Conservation (phyloP, 352 stramenopile species). For the Globisporangium carolinianum region DNA sequence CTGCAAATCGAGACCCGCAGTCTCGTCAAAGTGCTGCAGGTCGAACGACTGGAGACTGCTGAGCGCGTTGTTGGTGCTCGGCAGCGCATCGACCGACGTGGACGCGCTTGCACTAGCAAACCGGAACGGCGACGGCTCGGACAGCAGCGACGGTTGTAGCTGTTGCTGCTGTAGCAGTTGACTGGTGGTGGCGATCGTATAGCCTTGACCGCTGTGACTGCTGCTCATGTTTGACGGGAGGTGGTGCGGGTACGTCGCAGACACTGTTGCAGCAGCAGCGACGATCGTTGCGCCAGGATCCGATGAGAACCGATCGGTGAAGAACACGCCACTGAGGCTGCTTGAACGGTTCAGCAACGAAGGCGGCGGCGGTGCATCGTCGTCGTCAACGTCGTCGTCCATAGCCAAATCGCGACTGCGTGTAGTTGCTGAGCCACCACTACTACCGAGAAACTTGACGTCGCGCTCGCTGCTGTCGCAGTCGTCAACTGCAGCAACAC, state of each 20-base stretch:
- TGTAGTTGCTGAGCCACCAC: too few relatives aligned
- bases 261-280: neutral
- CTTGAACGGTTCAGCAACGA: slow-evolving; percentile 1
- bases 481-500: too few relatives aligned
- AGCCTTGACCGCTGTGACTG: too few relatives aligned
- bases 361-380: neutral
- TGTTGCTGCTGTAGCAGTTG: too few relatives aligned
- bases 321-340: slow-evolving; percentile 1
- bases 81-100: neutral
- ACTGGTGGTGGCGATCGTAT: too few relatives aligned
- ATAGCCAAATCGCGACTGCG: too few relatives aligned
- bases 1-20: slow-evolving; percentile 13
- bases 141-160: too few relatives aligned
- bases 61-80: slow-evolving; percentile 3
- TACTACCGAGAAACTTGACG: too few relatives aligned
- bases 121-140: slow-evolving; percentile 5
- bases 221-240: neutral
- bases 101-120: neutral
- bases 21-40: slow-evolving; percentile 17
- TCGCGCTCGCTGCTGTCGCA: too few relatives aligned
- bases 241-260: neutral
- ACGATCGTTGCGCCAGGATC: slow-evolving; percentile 1
- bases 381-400: neutral
- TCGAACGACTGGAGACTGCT: slow-evolving; percentile 11
- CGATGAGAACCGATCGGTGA: slow-evolving; percentile 1